phyloP scores from a whole-genome alignment of 1,284 basidiomycete genomes.

The Rhodotorula sp. region DNA sequence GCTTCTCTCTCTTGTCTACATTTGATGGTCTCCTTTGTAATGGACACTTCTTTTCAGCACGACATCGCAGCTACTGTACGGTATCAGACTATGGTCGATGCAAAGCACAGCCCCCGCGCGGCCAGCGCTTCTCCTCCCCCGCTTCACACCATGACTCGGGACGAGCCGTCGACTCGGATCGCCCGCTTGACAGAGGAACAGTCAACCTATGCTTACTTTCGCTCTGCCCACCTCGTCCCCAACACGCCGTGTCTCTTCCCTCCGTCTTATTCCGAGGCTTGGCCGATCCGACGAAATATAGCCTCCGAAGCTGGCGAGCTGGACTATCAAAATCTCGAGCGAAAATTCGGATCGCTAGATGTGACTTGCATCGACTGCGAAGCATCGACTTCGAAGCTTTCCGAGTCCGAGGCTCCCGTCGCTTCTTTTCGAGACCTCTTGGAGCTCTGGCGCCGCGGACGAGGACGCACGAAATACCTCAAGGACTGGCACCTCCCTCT shows the following conservation, averaged over 20 bases:
- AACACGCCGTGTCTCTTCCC: conserved; percentile 33
- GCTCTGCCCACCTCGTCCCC: conserved; percentile 8
- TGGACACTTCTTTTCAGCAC: no score
- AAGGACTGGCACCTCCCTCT: conserved; percentile 60
- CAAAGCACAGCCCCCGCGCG: neutral
- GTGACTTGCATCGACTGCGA: conserved; percentile 23
- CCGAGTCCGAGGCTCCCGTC: neutral
- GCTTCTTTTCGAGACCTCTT: conserved; percentile 50
- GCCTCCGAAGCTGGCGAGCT: neutral
- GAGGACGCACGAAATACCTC: conserved; percentile 52
- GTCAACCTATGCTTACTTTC: conserved; percentile 21
- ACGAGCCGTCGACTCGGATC: neutral
- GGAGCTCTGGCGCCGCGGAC: conserved; percentile 49
- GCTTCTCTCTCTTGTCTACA: no score
- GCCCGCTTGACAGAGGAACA: neutral
- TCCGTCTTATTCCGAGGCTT: neutral
- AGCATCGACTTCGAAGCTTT: neutral
- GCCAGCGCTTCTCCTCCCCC: no score
- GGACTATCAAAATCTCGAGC: conserved; percentile 7
- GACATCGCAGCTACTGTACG: no score
- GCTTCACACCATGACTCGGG: no score
- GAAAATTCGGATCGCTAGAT: conserved; percentile 14
- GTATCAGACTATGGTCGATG: neutral
- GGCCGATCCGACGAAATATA: neutral
- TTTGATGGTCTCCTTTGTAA: no score